phyloP scores from a whole-genome alignment of 164 flowering plant species.

The Euptelea pleiosperma region DNA sequence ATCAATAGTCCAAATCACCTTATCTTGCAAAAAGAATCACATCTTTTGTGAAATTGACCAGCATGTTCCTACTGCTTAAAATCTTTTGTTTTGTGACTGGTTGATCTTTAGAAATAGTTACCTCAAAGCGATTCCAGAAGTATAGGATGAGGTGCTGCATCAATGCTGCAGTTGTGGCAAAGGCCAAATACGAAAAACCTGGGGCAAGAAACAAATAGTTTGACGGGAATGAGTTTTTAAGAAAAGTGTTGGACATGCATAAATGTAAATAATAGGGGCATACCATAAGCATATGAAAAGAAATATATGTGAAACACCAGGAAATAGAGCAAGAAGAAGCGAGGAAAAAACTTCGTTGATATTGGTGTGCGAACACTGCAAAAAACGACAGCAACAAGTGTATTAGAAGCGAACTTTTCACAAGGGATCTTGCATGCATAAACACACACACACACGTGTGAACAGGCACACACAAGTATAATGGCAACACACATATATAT shows the following conservation, averaged over 20 bases:
- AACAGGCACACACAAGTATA: not conserved
- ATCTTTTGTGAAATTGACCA: too few relatives aligned
- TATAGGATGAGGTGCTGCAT: constrained; percentile 93
- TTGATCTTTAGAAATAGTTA: constrained; percentile 17
- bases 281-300: constrained; percentile 98
- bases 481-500: too few relatives aligned
- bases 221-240: not conserved
- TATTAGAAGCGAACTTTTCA: not conserved
- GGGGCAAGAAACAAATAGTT: constrained; percentile 1
- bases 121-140: constrained; percentile 99
- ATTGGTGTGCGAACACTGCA: constrained; percentile 96
- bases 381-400: constrained; percentile 11
- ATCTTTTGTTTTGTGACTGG: too few relatives aligned
- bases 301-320: constrained; percentile 96
- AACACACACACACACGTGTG: too few relatives aligned
- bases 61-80: too few relatives aligned
- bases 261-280: not conserved
- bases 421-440: not conserved
- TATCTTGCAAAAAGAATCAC: too few relatives aligned
- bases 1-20: too few relatives aligned
- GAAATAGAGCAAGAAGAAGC: constrained; percentile 94
- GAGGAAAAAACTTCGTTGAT: constrained; percentile 98
- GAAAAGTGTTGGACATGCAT: not conserved
- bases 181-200: constrained; percentile 96
- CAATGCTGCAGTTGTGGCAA: constrained; percentile 83